phyloP scores from a whole-genome alignment of 495 filamentous ascomycete species.

The Neurospora sublineolata region DNA sequence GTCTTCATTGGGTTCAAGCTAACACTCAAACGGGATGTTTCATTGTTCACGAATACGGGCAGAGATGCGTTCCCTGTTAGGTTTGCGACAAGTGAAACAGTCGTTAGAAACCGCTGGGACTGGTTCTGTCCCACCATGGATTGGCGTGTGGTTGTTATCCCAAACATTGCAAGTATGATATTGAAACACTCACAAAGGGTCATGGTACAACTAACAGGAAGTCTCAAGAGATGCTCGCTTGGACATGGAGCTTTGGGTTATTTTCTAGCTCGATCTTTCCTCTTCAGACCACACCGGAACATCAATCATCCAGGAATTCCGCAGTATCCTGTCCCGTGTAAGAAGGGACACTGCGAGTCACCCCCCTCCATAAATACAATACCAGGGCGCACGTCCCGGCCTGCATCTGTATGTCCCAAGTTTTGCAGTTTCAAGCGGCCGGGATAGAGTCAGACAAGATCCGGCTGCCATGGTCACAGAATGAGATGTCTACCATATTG shows the following conservation, averaged over 20 bases:
- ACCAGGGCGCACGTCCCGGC: background rate
- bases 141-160: background rate
- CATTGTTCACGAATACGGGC: background rate
- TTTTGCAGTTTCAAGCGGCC: background rate
- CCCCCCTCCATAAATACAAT: background rate
- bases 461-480: background rate
- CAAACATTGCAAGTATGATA: background rate
- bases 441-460: background rate
- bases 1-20: background rate
- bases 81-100: background rate
- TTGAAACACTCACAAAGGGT: background rate
- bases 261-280: background rate
- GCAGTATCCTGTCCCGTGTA: no score
- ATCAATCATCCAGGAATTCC: no score
- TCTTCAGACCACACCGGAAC: background rate
- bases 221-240: background rate
- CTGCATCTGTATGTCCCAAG: background rate
- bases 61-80: background rate
- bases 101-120: background rate
- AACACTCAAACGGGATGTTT: background rate
- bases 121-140: background rate
- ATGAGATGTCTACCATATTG: background rate
- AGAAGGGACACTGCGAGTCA: no score
- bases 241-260: background rate
- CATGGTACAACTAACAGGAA: background rate